A percentile compares a stretch with the other conserved stretches of the same genome.
phyloP scores from a whole-genome alignment of 2,329 filamentous ascomycete genomes.

The Stachybotrys elegans region DNA sequence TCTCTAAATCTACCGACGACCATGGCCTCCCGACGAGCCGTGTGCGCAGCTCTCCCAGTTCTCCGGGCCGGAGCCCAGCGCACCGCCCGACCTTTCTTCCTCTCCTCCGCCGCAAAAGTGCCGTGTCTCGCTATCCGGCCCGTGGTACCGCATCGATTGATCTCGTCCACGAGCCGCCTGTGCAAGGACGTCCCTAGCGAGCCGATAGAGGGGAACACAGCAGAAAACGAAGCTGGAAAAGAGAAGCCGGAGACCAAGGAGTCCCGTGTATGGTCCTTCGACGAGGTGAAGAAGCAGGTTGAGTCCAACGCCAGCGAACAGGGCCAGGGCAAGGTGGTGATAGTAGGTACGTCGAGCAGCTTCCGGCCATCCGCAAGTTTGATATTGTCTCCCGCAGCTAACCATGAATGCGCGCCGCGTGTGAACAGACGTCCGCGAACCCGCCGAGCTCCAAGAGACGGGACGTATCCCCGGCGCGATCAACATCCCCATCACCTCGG shows the following conservation, averaged over 20 bases:
- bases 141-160: too few species aligned
- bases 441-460: slow-evolving; percentile 55
- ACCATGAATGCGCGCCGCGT: too few species aligned
- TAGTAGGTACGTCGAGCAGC: slow-evolving; percentile 39
- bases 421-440: slow-evolving; percentile 67
- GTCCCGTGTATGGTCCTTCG: slow-evolving; percentile 46
- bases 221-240: too few species aligned
- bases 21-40: neutral
- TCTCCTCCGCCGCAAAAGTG: neutral
- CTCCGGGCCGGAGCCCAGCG: neutral
- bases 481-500: slow-evolving; percentile 74
- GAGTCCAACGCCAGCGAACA: slow-evolving; percentile 13
- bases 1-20: too few species aligned
- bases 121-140: too few species aligned
- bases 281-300: slow-evolving; percentile 39
- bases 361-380: too few species aligned
- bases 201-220: too few species aligned
- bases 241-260: too few species aligned
- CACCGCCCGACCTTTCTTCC: neutral
- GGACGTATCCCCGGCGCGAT: slow-evolving; percentile 75
- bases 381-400: too few species aligned
- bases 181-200: too few species aligned
- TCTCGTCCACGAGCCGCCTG: too few species aligned
- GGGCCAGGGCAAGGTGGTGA: slow-evolving; percentile 24
- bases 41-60: neutral